Conservation (phyloP, 2,329 filamentous ascomycete genomes). For the Neonectria faginata region DNA sequence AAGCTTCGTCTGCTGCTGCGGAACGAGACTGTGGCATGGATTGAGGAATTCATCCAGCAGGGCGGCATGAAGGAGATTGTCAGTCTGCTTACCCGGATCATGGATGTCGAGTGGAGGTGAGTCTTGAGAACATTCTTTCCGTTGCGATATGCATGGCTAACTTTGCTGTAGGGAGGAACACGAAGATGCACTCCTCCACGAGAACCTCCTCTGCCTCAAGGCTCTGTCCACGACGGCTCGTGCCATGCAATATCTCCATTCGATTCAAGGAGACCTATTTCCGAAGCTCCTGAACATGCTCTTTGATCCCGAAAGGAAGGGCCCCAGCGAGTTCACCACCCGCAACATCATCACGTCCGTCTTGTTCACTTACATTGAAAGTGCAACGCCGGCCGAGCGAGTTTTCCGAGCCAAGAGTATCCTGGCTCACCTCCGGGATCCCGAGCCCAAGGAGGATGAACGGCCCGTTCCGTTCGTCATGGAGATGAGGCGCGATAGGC, state of each 20-base stretch:
- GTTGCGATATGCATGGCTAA: slow-evolving; percentile 22
- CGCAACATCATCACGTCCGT: slow-evolving; percentile 90
- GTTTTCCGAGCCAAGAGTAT: slow-evolving; percentile 77
- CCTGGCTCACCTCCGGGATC: slow-evolving; percentile 83
- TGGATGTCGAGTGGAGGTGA: slow-evolving; percentile 95
- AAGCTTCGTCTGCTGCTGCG: slow-evolving; percentile 89
- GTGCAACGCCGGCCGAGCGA: slow-evolving; percentile 71
- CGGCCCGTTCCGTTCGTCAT: slow-evolving; percentile 87
- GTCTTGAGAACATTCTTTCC: slow-evolving; percentile 45
- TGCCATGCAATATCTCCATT: slow-evolving; percentile 83
- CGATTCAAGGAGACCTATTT: slow-evolving; percentile 84
- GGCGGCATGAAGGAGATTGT: slow-evolving; percentile 95
- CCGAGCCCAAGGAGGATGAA: slow-evolving; percentile 78
- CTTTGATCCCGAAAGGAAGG: slow-evolving; percentile 98
- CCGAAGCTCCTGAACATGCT: slow-evolving; percentile 88
- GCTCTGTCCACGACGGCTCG: slow-evolving; percentile 91
- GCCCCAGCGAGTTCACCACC: slow-evolving; percentile 95
- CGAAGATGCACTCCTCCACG: slow-evolving; percentile 91
- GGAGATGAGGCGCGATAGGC: slow-evolving; percentile 86
- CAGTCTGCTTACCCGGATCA: slow-evolving; percentile 86
- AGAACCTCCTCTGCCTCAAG: slow-evolving; percentile 92
- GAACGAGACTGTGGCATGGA: slow-evolving; percentile 97
- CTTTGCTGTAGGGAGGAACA: slow-evolving; percentile 80
- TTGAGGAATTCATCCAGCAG: slow-evolving; percentile 88
- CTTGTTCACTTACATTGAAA: slow-evolving; percentile 87